These are phyloP conservation scores for Schoenoplectus tabernaemontani DNA, from an alignment of 202 grass and related monocot species.

Conservation along the genomic window DNA sequence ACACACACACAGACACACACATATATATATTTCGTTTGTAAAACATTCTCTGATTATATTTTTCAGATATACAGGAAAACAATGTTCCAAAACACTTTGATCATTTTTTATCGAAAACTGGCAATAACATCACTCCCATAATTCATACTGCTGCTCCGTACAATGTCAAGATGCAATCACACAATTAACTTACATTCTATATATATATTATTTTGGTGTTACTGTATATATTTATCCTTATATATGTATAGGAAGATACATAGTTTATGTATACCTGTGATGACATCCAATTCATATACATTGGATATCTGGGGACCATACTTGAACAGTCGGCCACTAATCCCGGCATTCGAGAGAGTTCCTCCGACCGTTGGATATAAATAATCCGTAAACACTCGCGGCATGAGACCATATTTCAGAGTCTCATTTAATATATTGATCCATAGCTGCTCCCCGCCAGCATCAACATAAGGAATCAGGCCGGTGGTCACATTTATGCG, in stretches of 20 bases:
- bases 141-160: neutral
- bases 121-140: neutral
- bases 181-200: neutral
- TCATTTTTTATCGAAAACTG: no score
- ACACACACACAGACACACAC: no score
- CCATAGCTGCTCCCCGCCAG: conserved; percentile 60
- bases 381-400: conserved; percentile 59
- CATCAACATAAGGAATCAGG: conserved; percentile 40
- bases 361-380: conserved; percentile 58
- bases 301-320: conserved; percentile 64
- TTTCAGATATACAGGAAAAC: conserved; percentile 23
- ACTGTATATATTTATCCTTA: conserved; percentile 9
- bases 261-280: conserved; percentile 49
- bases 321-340: conserved; percentile 46
- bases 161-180: neutral
- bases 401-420: conserved; percentile 36
- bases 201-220: no score
- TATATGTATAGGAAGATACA: neutral
- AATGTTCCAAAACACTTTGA: conserved; percentile 17
- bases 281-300: conserved; percentile 64
- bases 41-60: conserved; percentile 1
- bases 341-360: conserved; percentile 65
- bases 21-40: neutral
- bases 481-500: conserved; percentile 18
- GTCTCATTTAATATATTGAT: conserved; percentile 42